phyloP scores from a whole-genome alignment of 352 stramenopile genomes.

The Globisporangium irregulare region DNA sequence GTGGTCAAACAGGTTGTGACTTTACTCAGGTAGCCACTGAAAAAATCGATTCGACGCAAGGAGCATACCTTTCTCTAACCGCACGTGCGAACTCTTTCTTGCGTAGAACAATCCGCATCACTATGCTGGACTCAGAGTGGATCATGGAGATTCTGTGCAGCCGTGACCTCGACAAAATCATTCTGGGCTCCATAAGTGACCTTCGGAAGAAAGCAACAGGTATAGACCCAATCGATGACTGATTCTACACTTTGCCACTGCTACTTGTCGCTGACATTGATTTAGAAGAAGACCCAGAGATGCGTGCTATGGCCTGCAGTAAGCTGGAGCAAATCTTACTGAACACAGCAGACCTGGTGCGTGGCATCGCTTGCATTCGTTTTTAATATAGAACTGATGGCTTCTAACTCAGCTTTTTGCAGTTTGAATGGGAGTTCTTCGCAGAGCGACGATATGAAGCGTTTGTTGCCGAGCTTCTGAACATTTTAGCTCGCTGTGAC shows the following conservation, averaged over 20 bases:
- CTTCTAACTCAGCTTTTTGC: not conserved
- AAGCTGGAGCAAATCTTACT: conserved; percentile 9
- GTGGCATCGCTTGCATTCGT: not conserved
- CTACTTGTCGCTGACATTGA: not conserved
- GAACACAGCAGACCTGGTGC: conserved; percentile 9
- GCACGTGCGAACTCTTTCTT: not conserved
- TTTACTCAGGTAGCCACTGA: conserved; percentile 5
- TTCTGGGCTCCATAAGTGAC: conserved; percentile 13
- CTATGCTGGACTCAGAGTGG: conserved; percentile 20
- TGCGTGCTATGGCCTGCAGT: not conserved
- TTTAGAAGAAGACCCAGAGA: not conserved
- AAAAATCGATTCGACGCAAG: not conserved
- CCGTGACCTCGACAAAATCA: conserved; percentile 9
- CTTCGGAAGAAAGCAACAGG: conserved; percentile 16
- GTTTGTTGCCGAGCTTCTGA: conserved; percentile 27
- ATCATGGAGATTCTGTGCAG: conserved; percentile 15
- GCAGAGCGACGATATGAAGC: conserved; percentile 13
- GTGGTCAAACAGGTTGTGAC: not conserved
- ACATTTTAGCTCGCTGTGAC: conserved; percentile 23
- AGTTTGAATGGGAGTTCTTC: conserved; percentile 51
- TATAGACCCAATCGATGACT: not conserved
- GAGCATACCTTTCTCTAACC: not conserved
- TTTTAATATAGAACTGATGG: not conserved
- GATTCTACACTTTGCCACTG: not conserved
- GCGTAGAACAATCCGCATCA: conserved; percentile 12